Base-by-base conservation (phyloP, 495 filamentous ascomycete genomes). In the Penicillium longicatenatum region DNA sequence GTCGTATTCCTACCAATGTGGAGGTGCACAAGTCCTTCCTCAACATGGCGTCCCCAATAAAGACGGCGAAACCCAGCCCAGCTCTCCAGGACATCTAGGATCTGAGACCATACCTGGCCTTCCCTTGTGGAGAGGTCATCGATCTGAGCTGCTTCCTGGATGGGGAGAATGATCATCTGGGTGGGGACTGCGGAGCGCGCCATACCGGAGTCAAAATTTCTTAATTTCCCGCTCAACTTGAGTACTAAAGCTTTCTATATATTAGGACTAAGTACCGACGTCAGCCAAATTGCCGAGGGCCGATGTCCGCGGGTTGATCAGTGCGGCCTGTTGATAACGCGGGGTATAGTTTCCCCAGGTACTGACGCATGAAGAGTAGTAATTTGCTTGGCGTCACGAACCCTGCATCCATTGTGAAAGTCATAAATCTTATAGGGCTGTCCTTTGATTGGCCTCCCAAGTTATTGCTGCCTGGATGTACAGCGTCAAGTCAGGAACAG, bases 121-220 rank as follows among this genome's bases (percentile, higher is more conserved):
- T 62, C 59, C 6, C 41, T 43, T 4, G 60, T 57, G 12, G 62
- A 63, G 24, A 54, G 30, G 10, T 53, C 41, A 31, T 68, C 65
- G 50, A 71, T 59, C 12, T 59, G 47, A 24, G 58, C 8, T 3
- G 48, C 37, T 29, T 60, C 52, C 52, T 64, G 52, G 52, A 70
- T 63, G 41, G 65, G 59, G 37, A 72, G 54, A 50, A 63, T 53
- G 58, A 65, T 58, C 63, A 64, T 72, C 29, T 65, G 59, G 19
- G 69, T 70, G 61, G 67, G 64, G 55, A 54, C 56, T 50, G 64
- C 66, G 46, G 66, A 44, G 55, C 61, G 53, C 39, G 54, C 50
- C 55, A 61, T 62, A 22, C 33, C 37, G 57, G 48, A 26, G 43
- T 19, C 33, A 6, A 6, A 31, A 31, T 3, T 35, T 35, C 31